A percentile compares a stretch with the other conserved stretches of the same genome.
phyloP scores from a whole-genome alignment of 805 yeast genomes.

The Saccharomycopsis schoenii region DNA sequence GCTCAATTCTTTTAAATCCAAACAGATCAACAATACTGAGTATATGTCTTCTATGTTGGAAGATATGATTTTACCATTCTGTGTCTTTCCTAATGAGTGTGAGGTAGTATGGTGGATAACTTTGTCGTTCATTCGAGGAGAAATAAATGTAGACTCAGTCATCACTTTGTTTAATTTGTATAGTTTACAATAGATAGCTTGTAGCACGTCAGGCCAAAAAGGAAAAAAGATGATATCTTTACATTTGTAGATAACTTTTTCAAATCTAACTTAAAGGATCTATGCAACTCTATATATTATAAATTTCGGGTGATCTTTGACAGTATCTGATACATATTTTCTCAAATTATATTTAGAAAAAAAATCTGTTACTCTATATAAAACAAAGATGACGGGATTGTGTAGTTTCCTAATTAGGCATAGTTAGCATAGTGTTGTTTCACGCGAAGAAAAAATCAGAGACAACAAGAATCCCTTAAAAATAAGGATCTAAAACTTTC shows the following conservation, averaged over 20 bases:
- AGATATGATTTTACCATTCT: constrained; percentile 3
- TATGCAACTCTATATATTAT: too few relatives aligned
- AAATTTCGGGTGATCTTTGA: too few relatives aligned
- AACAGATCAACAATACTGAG: constrained; percentile 9
- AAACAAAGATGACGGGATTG: too few relatives aligned
- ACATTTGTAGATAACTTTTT: too few relatives aligned
- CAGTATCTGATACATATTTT: too few relatives aligned
- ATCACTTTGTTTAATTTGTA: background rate
- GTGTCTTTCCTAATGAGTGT: background rate
- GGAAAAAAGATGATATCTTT: too few relatives aligned
- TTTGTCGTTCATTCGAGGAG: background rate
- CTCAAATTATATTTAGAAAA: too few relatives aligned
- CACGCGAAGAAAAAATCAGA: background rate
- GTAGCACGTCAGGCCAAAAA: too few relatives aligned
- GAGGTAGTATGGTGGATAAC: background rate
- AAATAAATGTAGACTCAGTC: background rate
- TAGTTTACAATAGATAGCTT: too few relatives aligned
- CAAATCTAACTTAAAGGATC: too few relatives aligned
- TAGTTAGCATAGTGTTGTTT: background rate
- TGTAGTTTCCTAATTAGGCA: background rate
- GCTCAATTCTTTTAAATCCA: constrained; percentile 7
- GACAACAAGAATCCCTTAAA: background rate
- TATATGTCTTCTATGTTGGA: constrained; percentile 10
- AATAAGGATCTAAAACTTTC: background rate
- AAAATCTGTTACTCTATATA: background rate